phyloP scores from a whole-genome alignment of 306 rosid species.

The Psophocarpus tetragonolobus region DNA sequence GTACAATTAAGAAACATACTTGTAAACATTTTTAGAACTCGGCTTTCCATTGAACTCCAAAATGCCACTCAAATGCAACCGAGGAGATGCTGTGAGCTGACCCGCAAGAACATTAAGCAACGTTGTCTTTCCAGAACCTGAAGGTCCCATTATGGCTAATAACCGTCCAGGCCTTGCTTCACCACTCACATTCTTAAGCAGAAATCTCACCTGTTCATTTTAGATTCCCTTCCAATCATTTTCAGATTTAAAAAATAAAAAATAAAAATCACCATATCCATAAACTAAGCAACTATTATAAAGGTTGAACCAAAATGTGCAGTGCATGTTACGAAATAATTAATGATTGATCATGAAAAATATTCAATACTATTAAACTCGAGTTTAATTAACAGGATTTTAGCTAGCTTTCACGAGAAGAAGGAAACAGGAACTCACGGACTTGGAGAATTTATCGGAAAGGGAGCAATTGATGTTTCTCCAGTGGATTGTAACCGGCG shows the following conservation, averaged over 20 bases:
- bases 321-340: slow-evolving; percentile 7
- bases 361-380: neutral
- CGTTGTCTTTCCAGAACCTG: slow-evolving; percentile 96
- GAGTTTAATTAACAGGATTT: neutral
- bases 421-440: slow-evolving; percentile 49
- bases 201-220: slow-evolving; percentile 60
- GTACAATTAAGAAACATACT: slow-evolving; percentile 50
- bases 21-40: slow-evolving; percentile 60
- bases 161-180: slow-evolving; percentile 88
- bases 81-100: slow-evolving; percentile 68
- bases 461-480: slow-evolving; percentile 70
- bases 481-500: slow-evolving; percentile 84
- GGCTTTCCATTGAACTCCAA: slow-evolving; percentile 81
- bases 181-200: slow-evolving; percentile 76
- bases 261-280: neutral
- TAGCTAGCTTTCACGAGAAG: neutral
- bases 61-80: slow-evolving; percentile 67
- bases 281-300: neutral
- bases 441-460: slow-evolving; percentile 60
- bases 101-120: slow-evolving; percentile 86
- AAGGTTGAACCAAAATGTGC: neutral
- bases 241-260: neutral
- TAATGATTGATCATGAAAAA: neutral
- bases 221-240: slow-evolving; percentile 22
- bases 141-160: slow-evolving; percentile 96